A percentile compares a stretch with the other conserved stretches of the same genome.
Conservation (phyloP, 352 stramenopile genomes). For the Pythium periplocum region DNA sequence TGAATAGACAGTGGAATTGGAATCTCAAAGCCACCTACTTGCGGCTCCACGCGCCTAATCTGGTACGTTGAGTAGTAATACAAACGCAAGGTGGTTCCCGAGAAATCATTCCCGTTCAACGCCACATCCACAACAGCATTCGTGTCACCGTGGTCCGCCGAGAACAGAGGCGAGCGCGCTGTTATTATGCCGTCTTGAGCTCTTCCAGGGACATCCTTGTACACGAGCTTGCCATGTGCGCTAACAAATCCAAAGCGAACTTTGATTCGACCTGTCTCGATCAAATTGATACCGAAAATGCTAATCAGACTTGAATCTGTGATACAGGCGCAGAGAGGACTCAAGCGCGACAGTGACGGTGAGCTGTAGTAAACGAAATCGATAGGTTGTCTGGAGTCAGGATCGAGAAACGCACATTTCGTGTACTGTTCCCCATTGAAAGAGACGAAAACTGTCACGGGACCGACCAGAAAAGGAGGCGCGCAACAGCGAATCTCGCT, state of each 20-base stretch:
- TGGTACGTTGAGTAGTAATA: constrained; percentile 53
- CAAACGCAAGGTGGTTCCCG: constrained; percentile 31
- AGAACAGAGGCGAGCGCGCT: constrained; percentile 36
- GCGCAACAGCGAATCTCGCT: constrained; percentile 59
- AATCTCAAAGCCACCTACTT: constrained; percentile 54
- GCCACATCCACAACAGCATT: constrained; percentile 53
- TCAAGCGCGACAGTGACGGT: constrained; percentile 42
- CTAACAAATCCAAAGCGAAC: constrained; percentile 44
- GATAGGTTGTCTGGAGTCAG: constrained; percentile 28
- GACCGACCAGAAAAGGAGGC: constrained; percentile 54
- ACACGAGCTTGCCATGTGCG: constrained; percentile 26
- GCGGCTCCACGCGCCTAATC: constrained; percentile 40
- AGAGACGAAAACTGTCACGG: constrained; percentile 52
- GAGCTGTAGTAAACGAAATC: constrained; percentile 78
- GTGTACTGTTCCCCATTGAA: constrained; percentile 78
- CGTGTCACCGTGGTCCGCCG: constrained; percentile 35
- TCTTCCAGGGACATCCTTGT: constrained; percentile 27
- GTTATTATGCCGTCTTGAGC: constrained; percentile 49
- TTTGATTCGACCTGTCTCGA: constrained; percentile 74
- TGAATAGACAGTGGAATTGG: constrained; percentile 32
- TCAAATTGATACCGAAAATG: constrained; percentile 60
- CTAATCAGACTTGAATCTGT: constrained; percentile 38
- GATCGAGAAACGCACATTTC: constrained; percentile 53
- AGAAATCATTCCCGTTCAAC: constrained; percentile 67
- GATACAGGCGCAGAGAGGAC: constrained; percentile 52